phyloP scores from a whole-genome alignment of 441 rosid species.

The Arabidopsis lyrata region DNA sequence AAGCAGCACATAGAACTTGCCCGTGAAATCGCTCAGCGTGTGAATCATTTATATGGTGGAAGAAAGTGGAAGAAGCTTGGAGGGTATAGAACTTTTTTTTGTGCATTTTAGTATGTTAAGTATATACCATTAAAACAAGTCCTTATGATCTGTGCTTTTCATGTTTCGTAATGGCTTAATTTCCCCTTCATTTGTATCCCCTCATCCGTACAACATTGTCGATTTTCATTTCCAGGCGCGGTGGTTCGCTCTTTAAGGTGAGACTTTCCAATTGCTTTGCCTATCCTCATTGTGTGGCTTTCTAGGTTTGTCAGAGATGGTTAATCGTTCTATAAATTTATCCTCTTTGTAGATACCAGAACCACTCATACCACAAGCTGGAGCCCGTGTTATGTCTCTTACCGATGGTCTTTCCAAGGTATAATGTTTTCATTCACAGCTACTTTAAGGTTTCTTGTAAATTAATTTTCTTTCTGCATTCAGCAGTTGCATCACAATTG shows the following conservation, averaged over 20 bases:
- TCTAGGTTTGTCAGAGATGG: constrained; percentile 14
- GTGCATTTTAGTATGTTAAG: constrained; percentile 13
- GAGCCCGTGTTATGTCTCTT: constrained; percentile 94
- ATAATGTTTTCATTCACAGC: not conserved
- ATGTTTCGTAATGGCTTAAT: not conserved
- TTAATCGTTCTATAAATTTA: constrained; percentile 26
- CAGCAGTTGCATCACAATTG: not conserved
- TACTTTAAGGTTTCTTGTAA: constrained; percentile 11
- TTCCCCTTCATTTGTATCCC: constrained; percentile 2
- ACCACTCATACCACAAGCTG: constrained; percentile 86
- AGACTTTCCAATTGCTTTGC: constrained; percentile 31
- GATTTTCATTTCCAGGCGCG: constrained; percentile 60
- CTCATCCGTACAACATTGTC: constrained; percentile 29
- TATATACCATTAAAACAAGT: constrained; percentile 3
- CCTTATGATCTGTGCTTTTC: constrained; percentile 10
- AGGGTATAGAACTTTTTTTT: constrained; percentile 57
- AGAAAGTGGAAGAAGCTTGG: constrained; percentile 98
- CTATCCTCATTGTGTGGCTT: constrained; percentile 38
- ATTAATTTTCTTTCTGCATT: constrained; percentile 1
- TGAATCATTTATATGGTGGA: constrained; percentile 86
- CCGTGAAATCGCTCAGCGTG: constrained; percentile 82
- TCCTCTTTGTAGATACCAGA: constrained; percentile 73
- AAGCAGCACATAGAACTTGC: constrained; percentile 95
- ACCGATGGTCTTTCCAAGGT: constrained; percentile 97
- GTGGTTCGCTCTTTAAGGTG: constrained; percentile 90